Conservation (phyloP, 2,329 filamentous ascomycete genomes). For the Mycosphaerella sp. region DNA sequence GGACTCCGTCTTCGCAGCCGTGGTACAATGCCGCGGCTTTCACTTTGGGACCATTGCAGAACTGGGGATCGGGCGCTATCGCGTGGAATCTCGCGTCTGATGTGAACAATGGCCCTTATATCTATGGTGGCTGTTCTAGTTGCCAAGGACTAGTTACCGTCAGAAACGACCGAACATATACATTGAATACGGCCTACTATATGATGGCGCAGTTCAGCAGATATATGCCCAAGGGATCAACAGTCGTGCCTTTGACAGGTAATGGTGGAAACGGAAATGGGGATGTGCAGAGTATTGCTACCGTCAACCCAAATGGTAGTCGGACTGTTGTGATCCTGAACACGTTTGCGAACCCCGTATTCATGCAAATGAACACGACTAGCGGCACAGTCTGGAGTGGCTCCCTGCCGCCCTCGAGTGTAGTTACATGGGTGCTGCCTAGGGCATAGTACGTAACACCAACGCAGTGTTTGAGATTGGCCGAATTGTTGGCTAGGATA, state of each 20-base stretch:
- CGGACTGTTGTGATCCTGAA: conserved; percentile 18
- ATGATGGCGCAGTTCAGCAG: conserved; percentile 21
- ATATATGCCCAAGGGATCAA: conserved; percentile 16
- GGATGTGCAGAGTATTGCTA: conserved; percentile 14
- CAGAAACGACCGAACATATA: conserved; percentile 13
- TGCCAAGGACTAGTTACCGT: conserved; percentile 19
- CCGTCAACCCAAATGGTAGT: conserved; percentile 17
- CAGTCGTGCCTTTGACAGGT: conserved; percentile 11
- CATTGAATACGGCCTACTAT: conserved; percentile 19
- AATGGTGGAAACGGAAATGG: conserved; percentile 2
- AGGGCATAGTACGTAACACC: not conserved
- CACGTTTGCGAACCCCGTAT: conserved; percentile 10
- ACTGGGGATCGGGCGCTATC: conserved; percentile 20
- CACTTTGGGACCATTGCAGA: conserved; percentile 21
- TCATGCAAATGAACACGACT: conserved; percentile 13
- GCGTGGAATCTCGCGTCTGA: conserved; percentile 20
- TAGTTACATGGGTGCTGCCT: conserved; percentile 19
- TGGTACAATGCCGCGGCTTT: conserved; percentile 20
- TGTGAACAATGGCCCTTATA: conserved; percentile 15
- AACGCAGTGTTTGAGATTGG: too few species aligned
- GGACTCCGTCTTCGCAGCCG: conserved; percentile 13
- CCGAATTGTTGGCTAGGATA: too few species aligned
- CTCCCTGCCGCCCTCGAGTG: conserved; percentile 8
- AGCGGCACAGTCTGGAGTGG: conserved; percentile 19
- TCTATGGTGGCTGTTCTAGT: conserved; percentile 13